Base-by-base conservation (phyloP, 2,329 filamentous ascomycete genomes). In the Dothistroma pini region DNA sequence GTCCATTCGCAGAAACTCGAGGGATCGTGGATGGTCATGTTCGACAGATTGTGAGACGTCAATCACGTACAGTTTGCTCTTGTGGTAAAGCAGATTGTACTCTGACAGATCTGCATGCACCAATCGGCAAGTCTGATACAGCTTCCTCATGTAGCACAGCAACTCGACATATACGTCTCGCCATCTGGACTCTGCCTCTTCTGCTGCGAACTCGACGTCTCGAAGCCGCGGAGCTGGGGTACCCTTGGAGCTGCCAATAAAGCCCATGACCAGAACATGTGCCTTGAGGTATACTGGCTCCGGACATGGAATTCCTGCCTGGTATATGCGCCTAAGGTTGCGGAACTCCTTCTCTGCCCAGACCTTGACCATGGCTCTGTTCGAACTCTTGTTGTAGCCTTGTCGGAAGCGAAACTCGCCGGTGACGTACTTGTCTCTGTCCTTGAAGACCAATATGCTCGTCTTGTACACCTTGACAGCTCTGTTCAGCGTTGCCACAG, bases 391-490 rank as follows among this genome's bases (percentile, higher is more conserved):
- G 78, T 93, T 95, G 74, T 93, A 95, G 54, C 93, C 93, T 63
- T 87, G 84, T 68, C 91, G 86, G 81, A 99, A 99, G 25, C 95
- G 84, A 77, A 93, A 92, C 77, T 99, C 95, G 67, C 95, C 95
- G 0, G 89, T 89, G 64, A 99, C 95, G 76, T 99, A 99, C 71
- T 92, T 89, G 77, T 97, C 93, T 61, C 95, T 86, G 77, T 99
- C 95, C 79, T 97, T 97, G 86, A 99, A 99, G 25, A 96, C 92
- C 34, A 99, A 80, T 66, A 99, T 99, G 58, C 90, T 90, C 8
- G 95, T 99, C 83, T 99, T 99, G 85, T 99, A 99, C 55, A 99
- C 91, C 79, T 99, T 99, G 81, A 97, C 92, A 12, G 95, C 95
- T 54, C 91, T 86, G 71, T 96, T 91, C 0, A 87, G 77, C 0